Conservation (phyloP, 139 green algal species). For the Nannochloris sp. region DNA sequence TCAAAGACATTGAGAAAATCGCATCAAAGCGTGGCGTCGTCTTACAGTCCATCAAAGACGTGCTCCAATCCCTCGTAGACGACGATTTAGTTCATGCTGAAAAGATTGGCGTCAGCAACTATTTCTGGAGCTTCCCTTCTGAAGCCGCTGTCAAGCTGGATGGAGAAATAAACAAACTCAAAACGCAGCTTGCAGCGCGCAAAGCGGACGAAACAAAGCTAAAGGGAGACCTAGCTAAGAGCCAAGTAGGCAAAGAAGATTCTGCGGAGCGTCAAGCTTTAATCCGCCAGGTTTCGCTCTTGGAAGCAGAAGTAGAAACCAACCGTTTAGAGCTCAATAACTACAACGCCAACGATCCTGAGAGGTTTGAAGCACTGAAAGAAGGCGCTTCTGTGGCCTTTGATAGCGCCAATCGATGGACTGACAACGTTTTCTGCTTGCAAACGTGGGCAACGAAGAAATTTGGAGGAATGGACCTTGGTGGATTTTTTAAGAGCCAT, state of each 20-base stretch:
- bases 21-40: conserved; percentile 60
- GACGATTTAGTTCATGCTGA: conserved; percentile 72
- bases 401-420: conserved; percentile 65
- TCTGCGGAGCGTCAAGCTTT: conserved; percentile 37
- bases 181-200: conserved; percentile 10
- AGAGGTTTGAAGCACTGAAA: conserved; percentile 33
- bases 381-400: conserved; percentile 19
- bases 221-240: conserved; percentile 23
- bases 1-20: conserved; percentile 75
- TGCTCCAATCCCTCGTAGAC: conserved; percentile 64
- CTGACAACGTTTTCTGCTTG: conserved; percentile 40
- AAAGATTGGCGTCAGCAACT: conserved; percentile 73
- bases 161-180: not conserved
- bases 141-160: conserved; percentile 59
- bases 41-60: conserved; percentile 67
- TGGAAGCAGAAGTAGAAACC: conserved; percentile 30
- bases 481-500: conserved; percentile 40
- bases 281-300: conserved; percentile 12
- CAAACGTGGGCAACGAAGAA: conserved; percentile 54
- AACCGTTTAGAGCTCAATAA: conserved; percentile 15
- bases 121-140: conserved; percentile 70
- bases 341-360: conserved; percentile 56
- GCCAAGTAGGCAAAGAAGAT: conserved; percentile 43
- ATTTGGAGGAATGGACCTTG: conserved; percentile 55
- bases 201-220: conserved; percentile 19